Evolutionary conservation across 1,139 yeast species (phyloP).

Genomic region (Pichia sp.): DNA sequence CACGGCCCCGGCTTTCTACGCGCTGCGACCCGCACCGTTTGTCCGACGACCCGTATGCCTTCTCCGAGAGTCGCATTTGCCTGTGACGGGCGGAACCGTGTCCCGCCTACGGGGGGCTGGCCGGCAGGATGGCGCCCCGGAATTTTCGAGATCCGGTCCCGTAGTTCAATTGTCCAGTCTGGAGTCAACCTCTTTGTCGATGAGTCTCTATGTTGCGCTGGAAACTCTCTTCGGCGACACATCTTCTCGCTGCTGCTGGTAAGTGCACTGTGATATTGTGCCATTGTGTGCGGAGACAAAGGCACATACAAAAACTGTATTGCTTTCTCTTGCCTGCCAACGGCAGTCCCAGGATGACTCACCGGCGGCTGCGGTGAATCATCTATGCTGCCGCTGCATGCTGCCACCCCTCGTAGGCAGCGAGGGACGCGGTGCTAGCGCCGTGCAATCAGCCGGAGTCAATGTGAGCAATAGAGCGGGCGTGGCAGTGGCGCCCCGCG

Average conservation of each 20-base stretch:
- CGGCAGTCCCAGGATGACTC: background rate
- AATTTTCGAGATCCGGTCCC: background rate
- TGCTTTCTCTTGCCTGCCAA: background rate
- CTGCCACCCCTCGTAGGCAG: background rate
- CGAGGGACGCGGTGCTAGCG: background rate
- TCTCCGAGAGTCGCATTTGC: background rate
- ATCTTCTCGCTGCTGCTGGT: no score
- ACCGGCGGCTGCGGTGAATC: background rate
- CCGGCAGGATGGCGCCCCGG: background rate
- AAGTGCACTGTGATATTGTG: no score
- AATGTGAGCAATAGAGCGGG: background rate
- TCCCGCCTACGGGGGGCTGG: background rate
- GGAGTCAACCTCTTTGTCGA: background rate
- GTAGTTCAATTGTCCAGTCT: no score
- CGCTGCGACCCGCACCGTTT: background rate
- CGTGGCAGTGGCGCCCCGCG: background rate
- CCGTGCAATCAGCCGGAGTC: background rate
- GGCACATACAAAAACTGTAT: background rate
- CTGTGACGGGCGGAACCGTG: background rate
- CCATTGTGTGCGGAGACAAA: no score
- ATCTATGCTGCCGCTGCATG: background rate
- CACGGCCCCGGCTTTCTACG: background rate
- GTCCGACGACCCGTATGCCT: background rate
- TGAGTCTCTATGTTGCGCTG: background rate
- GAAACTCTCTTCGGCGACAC: no score